Percentiles rank a stretch among this genome's conserved stretches.
These are phyloP conservation scores for Coemansia sp. DNA, from an alignment of 192 early-diverging fungal species.

Conservation along the genomic window DNA sequence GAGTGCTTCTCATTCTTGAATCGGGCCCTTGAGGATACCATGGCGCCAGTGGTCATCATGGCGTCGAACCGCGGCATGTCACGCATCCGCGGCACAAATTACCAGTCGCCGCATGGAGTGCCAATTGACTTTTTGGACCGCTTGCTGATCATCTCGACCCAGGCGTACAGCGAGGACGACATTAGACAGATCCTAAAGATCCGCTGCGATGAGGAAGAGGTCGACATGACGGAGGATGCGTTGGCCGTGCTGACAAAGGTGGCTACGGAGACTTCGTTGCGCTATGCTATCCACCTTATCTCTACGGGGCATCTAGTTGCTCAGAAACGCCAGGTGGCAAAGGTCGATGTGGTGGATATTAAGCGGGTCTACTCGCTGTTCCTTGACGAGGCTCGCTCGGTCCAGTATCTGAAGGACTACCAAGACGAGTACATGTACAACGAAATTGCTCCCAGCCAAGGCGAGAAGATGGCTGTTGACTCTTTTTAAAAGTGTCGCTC, in stretches of 20 bases:
- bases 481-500: not conserved
- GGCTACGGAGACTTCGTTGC: slow-evolving; percentile 87
- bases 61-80: slow-evolving; percentile 98
- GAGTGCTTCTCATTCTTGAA: slow-evolving; percentile 99
- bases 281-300: slow-evolving; percentile 96
- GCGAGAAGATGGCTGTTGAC: slow-evolving; percentile 38
- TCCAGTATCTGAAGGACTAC: slow-evolving; percentile 91
- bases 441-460: slow-evolving; percentile 29
- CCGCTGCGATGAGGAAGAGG: slow-evolving; percentile 90
- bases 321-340: slow-evolving; percentile 79
- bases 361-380: slow-evolving; percentile 93
- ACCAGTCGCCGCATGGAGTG: slow-evolving; percentile 94
- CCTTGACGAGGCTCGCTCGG: slow-evolving; percentile 94
- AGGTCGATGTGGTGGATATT: slow-evolving; percentile 93
- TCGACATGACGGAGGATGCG: slow-evolving; percentile 87
- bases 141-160: slow-evolving; percentile 91
- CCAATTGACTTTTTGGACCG: slow-evolving; percentile 96
- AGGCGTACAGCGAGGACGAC: slow-evolving; percentile 81
- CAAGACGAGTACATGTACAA: slow-evolving; percentile 94
- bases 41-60: slow-evolving; percentile 99
- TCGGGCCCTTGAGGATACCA: slow-evolving; percentile 90
- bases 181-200: slow-evolving; percentile 87
- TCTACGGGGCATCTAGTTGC: slow-evolving; percentile 91
- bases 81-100: slow-evolving; percentile 93
- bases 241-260: slow-evolving; percentile 82